Evolutionary conservation across 2,329 filamentous ascomycete species (phyloP), one percentile per base, ranked within the genome.

Genomic region (Hypoxylon sp.): DNA sequence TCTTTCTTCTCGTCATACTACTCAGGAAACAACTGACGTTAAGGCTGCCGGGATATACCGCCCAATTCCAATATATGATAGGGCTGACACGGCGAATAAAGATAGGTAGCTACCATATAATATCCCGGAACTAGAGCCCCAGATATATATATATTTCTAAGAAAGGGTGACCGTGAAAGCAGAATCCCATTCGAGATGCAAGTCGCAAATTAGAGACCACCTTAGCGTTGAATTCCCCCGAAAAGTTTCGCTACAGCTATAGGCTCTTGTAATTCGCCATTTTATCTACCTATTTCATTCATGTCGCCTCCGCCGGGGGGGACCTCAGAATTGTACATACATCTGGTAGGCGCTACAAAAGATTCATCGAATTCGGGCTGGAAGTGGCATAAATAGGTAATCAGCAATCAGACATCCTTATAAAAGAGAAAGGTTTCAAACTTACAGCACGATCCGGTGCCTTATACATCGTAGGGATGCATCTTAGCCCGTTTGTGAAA

Each of bases 351-450:
- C 22, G 47, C 31, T 1, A 69, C 66, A 22, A 31, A 62, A 17
- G 39, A 44, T 33, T 69, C 61, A n/a, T 62, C 66, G n/a, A 66
- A 65, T 31, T 61, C 61, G 14, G 44, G 13, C 62, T 69, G 19
- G 22, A 11, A 9, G 37, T 60, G 5, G 10, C 14, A 46, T 19
- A 11, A 44, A 46, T 19, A 11, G 35, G 29, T 22, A 3, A 9
- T 64, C 33, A 52, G 60, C 19, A 44, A 14, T 13, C 5, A 19
- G 14, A 14, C 14, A 19, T 48, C 19, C 13, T n/a, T 22, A 17
- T 55, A 5, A 31, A 5, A 31, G 42, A 9, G 19, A 5, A 37
- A 5, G 14, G 11, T 14, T 19, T 33, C 44, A 2, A 11, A 60
- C 68, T 50, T 63, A 65, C 68, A 47, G 60, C 10, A 17, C 35